Conservation (phyloP, 805 yeast genomes). For the Candida maris region DNA sequence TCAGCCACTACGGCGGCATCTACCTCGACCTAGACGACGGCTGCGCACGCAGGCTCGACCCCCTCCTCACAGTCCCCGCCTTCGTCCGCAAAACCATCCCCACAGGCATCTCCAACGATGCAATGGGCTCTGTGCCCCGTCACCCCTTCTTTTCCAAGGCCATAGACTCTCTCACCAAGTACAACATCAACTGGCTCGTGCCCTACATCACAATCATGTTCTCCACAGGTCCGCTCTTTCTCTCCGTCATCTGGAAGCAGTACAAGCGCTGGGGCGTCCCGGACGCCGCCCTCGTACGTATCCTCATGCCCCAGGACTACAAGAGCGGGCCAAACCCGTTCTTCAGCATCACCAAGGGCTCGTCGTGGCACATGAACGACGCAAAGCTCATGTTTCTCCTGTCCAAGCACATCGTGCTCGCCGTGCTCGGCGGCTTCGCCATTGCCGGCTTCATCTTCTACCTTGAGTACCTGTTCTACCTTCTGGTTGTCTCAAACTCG, state of each 20-base stretch:
- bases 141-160: slow-evolving; percentile 82
- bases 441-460: slow-evolving; percentile 47
- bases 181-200: slow-evolving; percentile 72
- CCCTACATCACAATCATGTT: slow-evolving; percentile 92
- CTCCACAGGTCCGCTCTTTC: slow-evolving; percentile 86
- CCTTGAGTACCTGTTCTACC: slow-evolving; percentile 44
- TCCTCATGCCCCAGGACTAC: slow-evolving; percentile 70
- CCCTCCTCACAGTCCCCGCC: slow-evolving; percentile 76
- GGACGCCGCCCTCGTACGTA: slow-evolving; percentile 60
- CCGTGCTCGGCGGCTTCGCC: slow-evolving; percentile 67
- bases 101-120: slow-evolving; percentile 89
- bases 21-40: slow-evolving; percentile 91
- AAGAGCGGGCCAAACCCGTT: slow-evolving; percentile 58
- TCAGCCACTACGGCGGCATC: slow-evolving; percentile 82
- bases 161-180: slow-evolving; percentile 57
- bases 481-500: slow-evolving; percentile 25
- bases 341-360: slow-evolving; percentile 74
- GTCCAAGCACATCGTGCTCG: slow-evolving; percentile 69
- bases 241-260: slow-evolving; percentile 83
- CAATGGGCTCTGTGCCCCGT: slow-evolving; percentile 82
- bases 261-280: slow-evolving; percentile 78
- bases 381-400: slow-evolving; percentile 72
- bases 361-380: slow-evolving; percentile 91
- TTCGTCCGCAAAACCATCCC: slow-evolving; percentile 86
- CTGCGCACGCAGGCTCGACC: slow-evolving; percentile 74